Evolutionary conservation across 306 rosid species (phyloP).

Genomic region (Comarum palustre): DNA sequence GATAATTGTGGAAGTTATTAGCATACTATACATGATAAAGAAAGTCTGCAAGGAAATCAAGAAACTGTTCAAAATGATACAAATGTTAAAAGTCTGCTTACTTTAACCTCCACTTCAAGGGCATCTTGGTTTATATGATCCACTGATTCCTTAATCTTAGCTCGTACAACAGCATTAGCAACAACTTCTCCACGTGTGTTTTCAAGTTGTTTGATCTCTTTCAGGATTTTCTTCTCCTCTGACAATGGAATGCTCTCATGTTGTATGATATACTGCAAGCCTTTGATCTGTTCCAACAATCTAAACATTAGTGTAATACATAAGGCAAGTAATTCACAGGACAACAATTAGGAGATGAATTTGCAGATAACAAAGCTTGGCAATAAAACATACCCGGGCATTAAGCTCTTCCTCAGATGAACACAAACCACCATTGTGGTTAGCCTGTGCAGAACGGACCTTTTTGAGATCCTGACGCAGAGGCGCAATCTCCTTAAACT

Average conservation of each 20-base stretch:
- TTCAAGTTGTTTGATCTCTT: conserved; percentile 92
- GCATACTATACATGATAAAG: background rate
- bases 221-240: conserved; percentile 86
- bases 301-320: conserved; percentile 21
- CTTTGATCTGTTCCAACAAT: conserved; percentile 58
- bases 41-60: background rate
- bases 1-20: conserved; percentile 19
- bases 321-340: conserved; percentile 8
- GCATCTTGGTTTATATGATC: conserved; percentile 67
- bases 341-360: conserved; percentile 3
- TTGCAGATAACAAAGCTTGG: conserved; percentile 19
- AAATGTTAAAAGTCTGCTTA: conserved; percentile 39
- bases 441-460: conserved; percentile 67
- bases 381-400: conserved; percentile 44
- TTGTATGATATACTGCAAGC: conserved; percentile 79
- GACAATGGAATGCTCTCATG: conserved; percentile 90
- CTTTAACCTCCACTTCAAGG: conserved; percentile 87
- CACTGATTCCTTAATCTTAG: conserved; percentile 81
- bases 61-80: background rate
- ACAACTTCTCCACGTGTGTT: conserved; percentile 82
- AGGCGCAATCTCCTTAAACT: conserved; percentile 79
- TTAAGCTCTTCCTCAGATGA: conserved; percentile 95
- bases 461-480: conserved; percentile 84
- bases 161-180: conserved; percentile 78
- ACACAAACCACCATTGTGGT: conserved; percentile 64